Evolutionary conservation across 208 protist species (phyloP), one percentile per base, ranked within the genome.

Genomic region (Porcisia hertigi): DNA sequence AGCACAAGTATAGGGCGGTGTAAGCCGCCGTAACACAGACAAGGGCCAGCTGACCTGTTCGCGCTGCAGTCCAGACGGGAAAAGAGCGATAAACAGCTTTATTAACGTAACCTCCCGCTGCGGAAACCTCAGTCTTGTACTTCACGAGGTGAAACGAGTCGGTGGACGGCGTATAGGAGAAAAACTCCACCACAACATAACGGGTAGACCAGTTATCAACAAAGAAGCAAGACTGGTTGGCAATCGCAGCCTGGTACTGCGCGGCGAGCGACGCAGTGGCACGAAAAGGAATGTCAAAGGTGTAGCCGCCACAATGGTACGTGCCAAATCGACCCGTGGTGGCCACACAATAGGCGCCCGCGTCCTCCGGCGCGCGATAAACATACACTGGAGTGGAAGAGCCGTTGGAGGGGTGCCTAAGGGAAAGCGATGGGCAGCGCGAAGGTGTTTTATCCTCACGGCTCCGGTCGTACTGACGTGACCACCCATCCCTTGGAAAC

Each of bases 241-340:
- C 59, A 20, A 80, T 34, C 8, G 76, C 76, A 1, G 4, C 69
- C 1, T 49, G 54, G 60, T 71, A 75, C 53, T 67, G 69, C 52
- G 60, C 45, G 7, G 69, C 76, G 3, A 43, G 52, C 76, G 57
- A 75, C 23, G 23, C 18, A 23, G 76, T 25, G 23, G 69, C 1
- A 2, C 67, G 76, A 30, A 79, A 79, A 2, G 75, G 69, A 0
- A 79, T 52, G 9, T 79, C 75, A 59, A 79, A 49, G 67, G 49
- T 70, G 67, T 79, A 79, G 58, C 75, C 75, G 11, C 75, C 75
- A 41, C 75, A 79, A 53, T 80, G 76, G 47, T 80, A 75, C 12
- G 1, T 47, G n/a, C 69, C 69, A 12, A 63, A 74, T 66, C 45
- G 69, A 45, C 69, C 69, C 14, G 20, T 55, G 0, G 59, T 74